phyloP scores from a whole-genome alignment of 306 rosid species.

The Sicyos edulis region DNA sequence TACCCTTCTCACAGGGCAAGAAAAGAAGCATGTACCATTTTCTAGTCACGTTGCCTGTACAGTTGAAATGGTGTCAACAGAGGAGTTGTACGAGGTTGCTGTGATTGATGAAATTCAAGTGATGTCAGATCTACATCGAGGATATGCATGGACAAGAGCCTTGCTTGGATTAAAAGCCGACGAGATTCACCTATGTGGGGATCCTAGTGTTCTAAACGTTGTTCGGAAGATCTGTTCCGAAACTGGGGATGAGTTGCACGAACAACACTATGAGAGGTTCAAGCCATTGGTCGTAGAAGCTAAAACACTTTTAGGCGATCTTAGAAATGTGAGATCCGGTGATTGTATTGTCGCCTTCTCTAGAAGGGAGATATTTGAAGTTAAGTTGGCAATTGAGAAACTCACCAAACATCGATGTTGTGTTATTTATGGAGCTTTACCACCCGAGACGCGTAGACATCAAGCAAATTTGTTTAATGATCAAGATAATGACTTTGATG shows the following conservation, averaged over 20 bases:
- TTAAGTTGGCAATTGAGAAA: constrained; percentile 72
- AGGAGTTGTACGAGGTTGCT: constrained; percentile 78
- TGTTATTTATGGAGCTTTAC: constrained; percentile 87
- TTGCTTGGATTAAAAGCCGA: constrained; percentile 88
- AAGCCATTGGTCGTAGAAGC: constrained; percentile 92
- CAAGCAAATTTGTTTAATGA: constrained; percentile 83
- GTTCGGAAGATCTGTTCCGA: constrained; percentile 61
- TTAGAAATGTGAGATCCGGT: constrained; percentile 66
- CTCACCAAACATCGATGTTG: constrained; percentile 72
- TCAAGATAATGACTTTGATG: constrained; percentile 67
- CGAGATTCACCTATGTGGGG: constrained; percentile 81
- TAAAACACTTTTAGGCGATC: constrained; percentile 75
- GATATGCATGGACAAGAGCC: constrained; percentile 85
- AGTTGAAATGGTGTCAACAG: constrained; percentile 80
- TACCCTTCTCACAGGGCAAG: constrained; percentile 72
- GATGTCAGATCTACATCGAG: constrained; percentile 69
- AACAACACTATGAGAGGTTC: constrained; percentile 77
- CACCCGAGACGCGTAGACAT: constrained; percentile 83
- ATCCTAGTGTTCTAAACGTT: constrained; percentile 77
- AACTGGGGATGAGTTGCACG: constrained; percentile 74
- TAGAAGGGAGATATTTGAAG: constrained; percentile 93
- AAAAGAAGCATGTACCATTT: constrained; percentile 73
- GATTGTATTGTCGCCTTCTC: constrained; percentile 97
- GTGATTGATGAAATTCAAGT: constrained; percentile 86
- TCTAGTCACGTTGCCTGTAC: constrained; percentile 78